Evolutionary conservation across 768 basidiomycete genomes (phyloP).

Genomic region (Macrolepiota albuminosa): DNA sequence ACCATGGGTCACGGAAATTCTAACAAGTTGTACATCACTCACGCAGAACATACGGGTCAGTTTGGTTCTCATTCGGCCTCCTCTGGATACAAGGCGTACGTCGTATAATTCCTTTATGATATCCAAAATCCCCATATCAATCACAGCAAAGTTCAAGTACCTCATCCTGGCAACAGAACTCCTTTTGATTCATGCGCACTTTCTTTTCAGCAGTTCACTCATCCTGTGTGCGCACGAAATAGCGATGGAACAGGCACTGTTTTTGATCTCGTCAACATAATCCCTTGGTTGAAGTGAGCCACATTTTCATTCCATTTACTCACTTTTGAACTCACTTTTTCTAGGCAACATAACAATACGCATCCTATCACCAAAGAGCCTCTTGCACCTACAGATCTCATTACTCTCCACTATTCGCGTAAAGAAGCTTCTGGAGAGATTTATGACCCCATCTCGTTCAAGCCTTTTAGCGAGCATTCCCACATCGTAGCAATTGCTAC

Average conservation of each 20-base stretch:
- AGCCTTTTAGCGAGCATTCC: slow-evolving; percentile 94
- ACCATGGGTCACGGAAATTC: slow-evolving; percentile 85
- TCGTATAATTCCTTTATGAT: slow-evolving; percentile 3
- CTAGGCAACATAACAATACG: slow-evolving; percentile 75
- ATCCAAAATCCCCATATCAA: slow-evolving; percentile 6
- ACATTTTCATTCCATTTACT: neutral
- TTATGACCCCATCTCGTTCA: slow-evolving; percentile 97
- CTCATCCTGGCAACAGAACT: slow-evolving; percentile 58
- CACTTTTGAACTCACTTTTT: slow-evolving; percentile 7
- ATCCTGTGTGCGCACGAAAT: slow-evolving; percentile 87
- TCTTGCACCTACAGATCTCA: slow-evolving; percentile 66
- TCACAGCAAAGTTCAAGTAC: slow-evolving; percentile 60
- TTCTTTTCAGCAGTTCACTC: slow-evolving; percentile 83
- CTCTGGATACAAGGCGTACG: slow-evolving; percentile 63
- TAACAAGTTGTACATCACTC: slow-evolving; percentile 85
- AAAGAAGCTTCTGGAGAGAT: slow-evolving; percentile 81
- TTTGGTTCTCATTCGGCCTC: slow-evolving; percentile 82
- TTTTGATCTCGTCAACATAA: slow-evolving; percentile 88
- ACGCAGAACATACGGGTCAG: slow-evolving; percentile 79
- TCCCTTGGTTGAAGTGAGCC: slow-evolving; percentile 85
- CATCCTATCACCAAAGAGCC: slow-evolving; percentile 75
- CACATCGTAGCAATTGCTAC: slow-evolving; percentile 88
- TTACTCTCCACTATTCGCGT: slow-evolving; percentile 75
- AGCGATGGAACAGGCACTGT: slow-evolving; percentile 75
- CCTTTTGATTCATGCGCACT: slow-evolving; percentile 92